Conservation (phyloP, 2,329 filamentous ascomycete genomes). For the Sporothrix curviconia region DNA sequence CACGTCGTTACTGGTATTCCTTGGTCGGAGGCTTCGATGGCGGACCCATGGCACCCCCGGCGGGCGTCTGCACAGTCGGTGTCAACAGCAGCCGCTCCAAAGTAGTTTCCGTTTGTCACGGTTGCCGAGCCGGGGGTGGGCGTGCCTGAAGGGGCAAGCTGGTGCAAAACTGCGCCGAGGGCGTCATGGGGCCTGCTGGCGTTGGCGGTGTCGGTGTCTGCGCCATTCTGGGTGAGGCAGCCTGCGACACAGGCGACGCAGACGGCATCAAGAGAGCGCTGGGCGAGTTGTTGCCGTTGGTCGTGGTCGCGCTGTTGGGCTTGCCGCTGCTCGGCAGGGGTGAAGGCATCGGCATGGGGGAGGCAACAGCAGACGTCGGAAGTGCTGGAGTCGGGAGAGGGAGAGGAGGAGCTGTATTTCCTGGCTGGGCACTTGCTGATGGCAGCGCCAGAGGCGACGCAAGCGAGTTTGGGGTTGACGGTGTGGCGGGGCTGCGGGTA, state of each 20-base stretch:
- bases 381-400: conserved; percentile 57
- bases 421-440: conserved; percentile 7
- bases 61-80: conserved; percentile 11
- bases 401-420: conserved; percentile 18
- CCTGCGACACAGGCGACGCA: conserved; percentile 7
- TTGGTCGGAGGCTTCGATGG: conserved; percentile 59
- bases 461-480: conserved; percentile 19
- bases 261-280: conserved; percentile 10
- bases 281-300: conserved; percentile 10
- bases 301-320: not conserved
- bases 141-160: conserved; percentile 1
- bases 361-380: conserved; percentile 2
- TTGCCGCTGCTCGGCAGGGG: conserved; percentile 1
- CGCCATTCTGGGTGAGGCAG: conserved; percentile 8
- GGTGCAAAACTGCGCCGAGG: conserved; percentile 13
- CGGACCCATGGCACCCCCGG: conserved; percentile 46
- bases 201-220: conserved; percentile 15
- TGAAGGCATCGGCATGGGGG: conserved; percentile 10
- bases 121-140: not conserved
- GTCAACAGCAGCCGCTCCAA: conserved; percentile 9
- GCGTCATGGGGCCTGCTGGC: conserved; percentile 13
- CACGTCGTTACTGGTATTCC: conserved; percentile 61
- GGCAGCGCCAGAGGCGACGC: conserved; percentile 18
- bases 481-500: conserved; percentile 16
- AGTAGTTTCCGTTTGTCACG: conserved; percentile 10